Evolutionary conservation across 2,329 filamentous ascomycete species (phyloP).

Genomic region (Fusarium buxicola): DNA sequence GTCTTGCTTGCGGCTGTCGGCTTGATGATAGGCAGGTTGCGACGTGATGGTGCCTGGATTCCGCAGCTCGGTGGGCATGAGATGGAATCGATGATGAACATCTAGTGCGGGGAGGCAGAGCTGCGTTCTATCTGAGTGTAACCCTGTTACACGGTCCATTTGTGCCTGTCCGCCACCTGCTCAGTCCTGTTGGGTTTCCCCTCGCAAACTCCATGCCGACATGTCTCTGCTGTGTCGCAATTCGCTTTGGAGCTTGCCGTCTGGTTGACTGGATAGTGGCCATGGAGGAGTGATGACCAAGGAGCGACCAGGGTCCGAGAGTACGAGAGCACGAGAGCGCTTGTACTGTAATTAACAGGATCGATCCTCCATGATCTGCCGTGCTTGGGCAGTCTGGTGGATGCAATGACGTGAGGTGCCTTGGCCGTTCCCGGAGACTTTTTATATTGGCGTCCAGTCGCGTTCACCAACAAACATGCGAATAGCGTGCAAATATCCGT

Average conservation of each 20-base stretch:
- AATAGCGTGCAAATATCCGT: background rate
- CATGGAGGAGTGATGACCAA: constrained; percentile 13
- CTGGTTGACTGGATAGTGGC: constrained; percentile 15
- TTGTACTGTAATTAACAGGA: constrained; percentile 9
- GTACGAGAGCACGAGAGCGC: constrained; percentile 5
- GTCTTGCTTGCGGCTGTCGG: constrained; percentile 11
- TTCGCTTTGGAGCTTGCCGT: constrained; percentile 25
- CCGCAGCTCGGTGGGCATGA: constrained; percentile 36
- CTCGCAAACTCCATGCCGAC: constrained; percentile 11
- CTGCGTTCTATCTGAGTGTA: constrained; percentile 36
- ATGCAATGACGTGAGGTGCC: constrained; percentile 33
- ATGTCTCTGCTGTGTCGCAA: constrained; percentile 33
- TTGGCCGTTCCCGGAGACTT: background rate
- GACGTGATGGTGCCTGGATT: constrained; percentile 44
- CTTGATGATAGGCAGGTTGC: constrained; percentile 23
- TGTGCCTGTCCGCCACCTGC: constrained; percentile 23
- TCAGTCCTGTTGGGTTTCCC: constrained; percentile 2
- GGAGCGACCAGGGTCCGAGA: constrained; percentile 10
- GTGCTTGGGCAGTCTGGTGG: constrained; percentile 19
- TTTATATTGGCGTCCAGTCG: too few relatives aligned
- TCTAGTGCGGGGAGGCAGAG: constrained; percentile 36
- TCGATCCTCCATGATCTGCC: constrained; percentile 24
- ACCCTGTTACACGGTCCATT: constrained; percentile 32
- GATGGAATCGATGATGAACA: constrained; percentile 39
- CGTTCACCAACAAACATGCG: background rate